Evolutionary conservation across 495 filamentous ascomycete species (phyloP).

Genomic region (Cenococcum geophilum): DNA sequence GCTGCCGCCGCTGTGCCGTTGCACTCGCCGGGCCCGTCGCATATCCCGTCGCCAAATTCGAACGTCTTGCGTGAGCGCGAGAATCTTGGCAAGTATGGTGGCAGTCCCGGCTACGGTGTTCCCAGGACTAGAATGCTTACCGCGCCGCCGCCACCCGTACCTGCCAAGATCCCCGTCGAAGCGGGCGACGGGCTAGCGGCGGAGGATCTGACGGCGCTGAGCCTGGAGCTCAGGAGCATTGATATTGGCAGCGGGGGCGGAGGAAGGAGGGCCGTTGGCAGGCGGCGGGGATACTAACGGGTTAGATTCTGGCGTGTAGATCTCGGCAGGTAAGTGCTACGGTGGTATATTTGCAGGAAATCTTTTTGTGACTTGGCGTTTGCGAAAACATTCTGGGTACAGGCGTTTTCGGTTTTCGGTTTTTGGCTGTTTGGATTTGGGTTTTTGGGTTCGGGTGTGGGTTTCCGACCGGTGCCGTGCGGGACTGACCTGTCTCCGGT

Average conservation of each 20-base stretch:
- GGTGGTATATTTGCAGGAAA: not conserved
- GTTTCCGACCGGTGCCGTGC: no score
- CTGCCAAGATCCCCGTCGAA: conserved; percentile 65
- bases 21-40: conserved; percentile 3
- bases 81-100: conserved; percentile 15
- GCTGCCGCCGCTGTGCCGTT: conserved; percentile 11
- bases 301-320: no score
- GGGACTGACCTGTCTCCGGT: no score
- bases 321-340: not conserved
- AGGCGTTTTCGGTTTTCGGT: no score
- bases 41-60: conserved; percentile 17
- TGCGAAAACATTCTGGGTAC: no score
- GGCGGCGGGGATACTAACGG: not conserved
- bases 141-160: conserved; percentile 56
- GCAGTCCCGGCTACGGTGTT: conserved; percentile 18
- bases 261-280: not conserved
- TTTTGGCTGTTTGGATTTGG: no score
- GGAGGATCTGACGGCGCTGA: conserved; percentile 56
- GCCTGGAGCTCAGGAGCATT: conserved; percentile 74
- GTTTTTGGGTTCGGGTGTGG: no score
- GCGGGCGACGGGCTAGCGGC: conserved; percentile 32
- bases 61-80: conserved; percentile 24
- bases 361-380: no score
- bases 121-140: conserved; percentile 23
- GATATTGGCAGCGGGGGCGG: conserved; percentile 58